These are phyloP conservation scores for Aplosporella prunicola DNA, from an alignment of 2,329 filamentous ascomycete genomes.

Conservation along the genomic window DNA sequence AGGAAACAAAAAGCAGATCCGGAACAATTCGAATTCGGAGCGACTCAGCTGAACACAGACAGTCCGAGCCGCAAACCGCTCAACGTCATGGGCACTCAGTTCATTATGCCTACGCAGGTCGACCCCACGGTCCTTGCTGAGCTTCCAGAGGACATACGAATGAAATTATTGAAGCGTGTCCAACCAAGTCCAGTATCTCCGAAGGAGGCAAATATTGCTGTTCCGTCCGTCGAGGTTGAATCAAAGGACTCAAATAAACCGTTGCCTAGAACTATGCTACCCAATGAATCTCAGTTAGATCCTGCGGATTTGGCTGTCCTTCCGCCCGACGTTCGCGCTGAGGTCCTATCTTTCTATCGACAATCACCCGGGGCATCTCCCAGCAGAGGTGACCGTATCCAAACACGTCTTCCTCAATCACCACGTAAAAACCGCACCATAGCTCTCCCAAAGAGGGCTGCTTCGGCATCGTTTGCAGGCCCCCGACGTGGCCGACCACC, in stretches of 20 bases:
- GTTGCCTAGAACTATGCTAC: conserved; percentile 17
- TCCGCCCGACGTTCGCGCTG: conserved; percentile 75
- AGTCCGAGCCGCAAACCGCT: conserved; percentile 56
- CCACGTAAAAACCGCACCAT: conserved; percentile 46
- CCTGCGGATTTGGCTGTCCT: conserved; percentile 73
- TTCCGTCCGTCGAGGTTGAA: neutral
- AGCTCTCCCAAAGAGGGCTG: conserved; percentile 41
- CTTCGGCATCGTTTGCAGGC: conserved; percentile 38
- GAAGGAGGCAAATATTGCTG: neutral
- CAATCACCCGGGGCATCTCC: neutral
- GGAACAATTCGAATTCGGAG: conserved; percentile 29
- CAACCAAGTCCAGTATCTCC: neutral
- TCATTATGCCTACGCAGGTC: conserved; percentile 74
- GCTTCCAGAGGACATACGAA: conserved; percentile 73
- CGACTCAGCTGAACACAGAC: conserved; percentile 26
- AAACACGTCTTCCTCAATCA: conserved; percentile 33
- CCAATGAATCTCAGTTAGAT: conserved; percentile 69
- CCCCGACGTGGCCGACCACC: conserved; percentile 51
- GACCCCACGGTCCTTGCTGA: conserved; percentile 77
- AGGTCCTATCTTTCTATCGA: conserved; percentile 65
- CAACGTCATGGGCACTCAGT: conserved; percentile 81
- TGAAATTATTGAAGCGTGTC: conserved; percentile 48
- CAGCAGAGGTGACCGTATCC: conserved; percentile 16
- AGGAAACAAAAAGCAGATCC: conserved; percentile 22
- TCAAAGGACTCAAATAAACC: neutral